phyloP scores from a whole-genome alignment of 176 grass and related monocot genomes.

The Musa acuminata region DNA sequence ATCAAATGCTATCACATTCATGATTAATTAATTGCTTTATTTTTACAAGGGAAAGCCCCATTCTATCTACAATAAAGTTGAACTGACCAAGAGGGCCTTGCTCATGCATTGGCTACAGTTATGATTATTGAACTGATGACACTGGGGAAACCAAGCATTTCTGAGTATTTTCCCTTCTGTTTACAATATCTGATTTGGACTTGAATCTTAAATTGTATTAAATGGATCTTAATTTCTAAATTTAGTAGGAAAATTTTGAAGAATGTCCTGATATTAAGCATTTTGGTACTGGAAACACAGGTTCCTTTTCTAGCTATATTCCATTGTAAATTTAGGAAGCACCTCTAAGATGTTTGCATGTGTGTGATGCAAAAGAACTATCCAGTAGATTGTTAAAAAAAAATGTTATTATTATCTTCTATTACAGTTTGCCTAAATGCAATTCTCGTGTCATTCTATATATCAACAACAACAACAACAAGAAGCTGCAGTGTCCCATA shows the following conservation, averaged over 20 bases:
- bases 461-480: too few species aligned
- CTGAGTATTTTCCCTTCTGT: neutral
- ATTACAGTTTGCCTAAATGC: too few species aligned
- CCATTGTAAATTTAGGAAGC: neutral
- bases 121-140: neutral
- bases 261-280: neutral
- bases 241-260: neutral
- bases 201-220: neutral
- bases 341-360: neutral
- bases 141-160: too few species aligned
- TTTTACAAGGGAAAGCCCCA: too few species aligned
- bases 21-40: neutral
- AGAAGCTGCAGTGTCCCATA: too few species aligned
- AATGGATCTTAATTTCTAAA: neutral
- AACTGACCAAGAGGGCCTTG: too few species aligned
- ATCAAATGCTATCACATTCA: neutral
- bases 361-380: neutral
- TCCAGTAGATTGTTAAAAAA: neutral
- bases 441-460: too few species aligned
- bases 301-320: neutral
- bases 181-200: neutral
- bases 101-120: too few species aligned
- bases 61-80: too few species aligned
- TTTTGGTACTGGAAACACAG: neutral
- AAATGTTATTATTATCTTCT: too few species aligned